These are phyloP conservation scores for Dipteronia sinensis DNA, from an alignment of 345 rosid species.

Conservation along the genomic window DNA sequence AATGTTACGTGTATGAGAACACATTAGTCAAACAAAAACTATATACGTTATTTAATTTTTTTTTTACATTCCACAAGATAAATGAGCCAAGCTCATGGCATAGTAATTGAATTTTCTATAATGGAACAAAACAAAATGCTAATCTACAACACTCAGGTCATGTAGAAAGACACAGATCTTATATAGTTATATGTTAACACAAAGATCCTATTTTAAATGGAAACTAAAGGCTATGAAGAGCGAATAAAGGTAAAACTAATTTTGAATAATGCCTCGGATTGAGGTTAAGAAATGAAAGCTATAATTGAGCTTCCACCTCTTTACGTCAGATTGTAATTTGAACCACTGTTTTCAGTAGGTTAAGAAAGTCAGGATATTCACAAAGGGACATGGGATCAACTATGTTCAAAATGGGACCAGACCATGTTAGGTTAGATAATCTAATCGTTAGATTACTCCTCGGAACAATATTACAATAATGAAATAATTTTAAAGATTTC, in stretches of 20 bases:
- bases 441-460: no score
- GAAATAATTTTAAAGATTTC: no score
- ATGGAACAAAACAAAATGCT: background rate
- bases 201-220: background rate
- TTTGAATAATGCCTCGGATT: background rate
- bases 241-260: background rate
- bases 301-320: background rate
- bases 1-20: no score
- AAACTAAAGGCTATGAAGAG: background rate
- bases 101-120: no score
- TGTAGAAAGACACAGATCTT: background rate
- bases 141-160: background rate
- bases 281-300: background rate
- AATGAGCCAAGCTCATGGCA: no score
- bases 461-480: no score
- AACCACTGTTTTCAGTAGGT: background rate
- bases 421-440: no score
- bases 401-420: background rate
- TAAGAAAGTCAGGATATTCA: background rate
- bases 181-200: background rate
- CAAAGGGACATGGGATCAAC: background rate
- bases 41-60: no score
- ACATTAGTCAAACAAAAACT: no score
- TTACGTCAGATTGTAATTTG: background rate
- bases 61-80: no score